Evolutionary conservation across 1,284 basidiomycete genomes (phyloP).

Genomic region (Salmacisia buchloeana): DNA sequence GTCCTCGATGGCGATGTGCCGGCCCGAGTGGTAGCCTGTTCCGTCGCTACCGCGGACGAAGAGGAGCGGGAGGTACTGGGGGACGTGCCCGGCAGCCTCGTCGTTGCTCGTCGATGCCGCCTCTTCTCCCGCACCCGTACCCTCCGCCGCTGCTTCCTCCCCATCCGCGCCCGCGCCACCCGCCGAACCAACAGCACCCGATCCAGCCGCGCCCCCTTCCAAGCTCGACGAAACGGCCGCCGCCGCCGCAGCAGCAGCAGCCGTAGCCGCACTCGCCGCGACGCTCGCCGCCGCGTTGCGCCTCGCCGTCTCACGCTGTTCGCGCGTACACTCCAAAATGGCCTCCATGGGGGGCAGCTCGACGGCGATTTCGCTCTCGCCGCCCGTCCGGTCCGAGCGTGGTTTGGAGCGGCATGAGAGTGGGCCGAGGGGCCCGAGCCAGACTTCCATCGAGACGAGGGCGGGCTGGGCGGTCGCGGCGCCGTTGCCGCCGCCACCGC

Average conservation of each 20-base stretch:
- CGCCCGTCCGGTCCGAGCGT: conserved; percentile 3
- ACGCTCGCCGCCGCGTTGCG: background rate
- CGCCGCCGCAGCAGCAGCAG: background rate
- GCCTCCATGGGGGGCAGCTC: conserved; percentile 25
- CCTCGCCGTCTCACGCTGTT: background rate
- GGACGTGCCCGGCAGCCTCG: background rate
- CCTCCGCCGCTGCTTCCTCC: background rate
- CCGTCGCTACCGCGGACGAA: conserved; percentile 45
- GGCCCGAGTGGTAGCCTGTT: conserved; percentile 38
- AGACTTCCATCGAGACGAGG: conserved; percentile 67
- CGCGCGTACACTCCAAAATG: conserved; percentile 19
- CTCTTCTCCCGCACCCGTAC: background rate
- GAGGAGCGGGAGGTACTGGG: conserved; percentile 31
- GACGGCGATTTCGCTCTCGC: conserved; percentile 27
- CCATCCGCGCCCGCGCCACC: background rate
- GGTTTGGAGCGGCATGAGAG: conserved; percentile 49
- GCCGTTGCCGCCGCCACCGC: conserved; percentile 57
- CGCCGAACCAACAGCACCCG: background rate
- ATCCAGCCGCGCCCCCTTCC: background rate
- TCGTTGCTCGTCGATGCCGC: background rate
- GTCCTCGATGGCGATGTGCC: conserved; percentile 36
- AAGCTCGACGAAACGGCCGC: background rate
- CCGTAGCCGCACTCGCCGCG: background rate
- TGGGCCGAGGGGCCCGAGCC: conserved; percentile 81
- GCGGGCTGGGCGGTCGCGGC: conserved; percentile 59